Percentiles rank a stretch among this genome's conserved stretches.
These are phyloP conservation scores for Inga oerstediana DNA, from an alignment of 306 rosid species.

Conservation along the genomic window DNA sequence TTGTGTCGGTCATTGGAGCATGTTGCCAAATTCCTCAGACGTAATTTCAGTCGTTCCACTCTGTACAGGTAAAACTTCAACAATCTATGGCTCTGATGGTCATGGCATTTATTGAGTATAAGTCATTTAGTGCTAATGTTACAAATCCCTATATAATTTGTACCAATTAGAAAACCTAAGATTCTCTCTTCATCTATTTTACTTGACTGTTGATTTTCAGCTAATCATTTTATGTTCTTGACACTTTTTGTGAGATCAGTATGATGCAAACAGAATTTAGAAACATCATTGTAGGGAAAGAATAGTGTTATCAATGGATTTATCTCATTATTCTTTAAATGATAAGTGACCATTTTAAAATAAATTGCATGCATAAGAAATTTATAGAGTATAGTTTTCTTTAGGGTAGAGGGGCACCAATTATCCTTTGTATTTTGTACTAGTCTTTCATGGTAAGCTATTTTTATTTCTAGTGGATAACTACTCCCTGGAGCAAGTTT, in stretches of 20 bases:
- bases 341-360: not conserved
- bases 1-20: constrained; percentile 79
- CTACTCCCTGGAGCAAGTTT: not conserved
- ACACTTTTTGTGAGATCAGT: not conserved
- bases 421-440: not conserved
- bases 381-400: not conserved
- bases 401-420: not conserved
- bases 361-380: not conserved
- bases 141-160: not conserved
- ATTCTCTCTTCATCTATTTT: constrained; percentile 2
- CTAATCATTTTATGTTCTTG: not conserved
- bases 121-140: not conserved
- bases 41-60: constrained; percentile 82
- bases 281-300: not conserved
- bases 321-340: constrained; percentile 1
- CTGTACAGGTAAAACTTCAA: constrained; percentile 70
- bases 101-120: not conserved
- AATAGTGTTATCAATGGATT: not conserved
- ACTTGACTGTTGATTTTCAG: not conserved
- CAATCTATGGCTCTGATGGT: not conserved
- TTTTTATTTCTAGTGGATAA: not conserved
- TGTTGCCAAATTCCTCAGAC: constrained; percentile 96
- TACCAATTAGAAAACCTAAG: not conserved
- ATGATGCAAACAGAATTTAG: not conserved
- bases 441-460: not conserved